phyloP scores from a whole-genome alignment of 768 basidiomycete genomes.

The Rhodotorula toruloides region DNA sequence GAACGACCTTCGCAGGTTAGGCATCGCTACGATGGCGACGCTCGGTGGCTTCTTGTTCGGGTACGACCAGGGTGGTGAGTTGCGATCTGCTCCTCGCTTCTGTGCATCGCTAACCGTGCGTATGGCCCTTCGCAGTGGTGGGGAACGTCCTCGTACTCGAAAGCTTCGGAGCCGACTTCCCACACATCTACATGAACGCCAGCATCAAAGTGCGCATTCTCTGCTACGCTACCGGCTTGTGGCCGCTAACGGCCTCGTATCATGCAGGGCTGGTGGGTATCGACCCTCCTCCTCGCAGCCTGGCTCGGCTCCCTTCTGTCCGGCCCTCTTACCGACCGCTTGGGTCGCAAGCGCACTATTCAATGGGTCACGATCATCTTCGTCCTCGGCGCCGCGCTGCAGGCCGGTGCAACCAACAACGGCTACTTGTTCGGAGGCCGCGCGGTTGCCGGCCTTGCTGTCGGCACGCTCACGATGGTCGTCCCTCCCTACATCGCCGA shows the following conservation, averaged over 20 bases:
- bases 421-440: neutral
- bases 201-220: neutral
- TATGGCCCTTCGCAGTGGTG: no score
- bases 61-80: conserved; percentile 10
- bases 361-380: neutral
- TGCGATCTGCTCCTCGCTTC: no score
- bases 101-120: no score
- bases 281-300: conserved; percentile 23
- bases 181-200: neutral
- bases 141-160: conserved; percentile 22
- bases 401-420: neutral
- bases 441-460: conserved; percentile 39
- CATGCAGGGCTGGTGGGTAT: conserved; percentile 21
- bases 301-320: conserved; percentile 10
- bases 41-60: neutral
- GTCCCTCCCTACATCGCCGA: conserved; percentile 42
- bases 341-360: conserved; percentile 24
- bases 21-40: neutral
- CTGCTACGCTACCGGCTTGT: neutral
- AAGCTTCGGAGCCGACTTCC: conserved; percentile 21
- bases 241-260: neutral
- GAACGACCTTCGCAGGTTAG: no score
- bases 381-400: neutral
- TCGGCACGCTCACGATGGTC: conserved; percentile 43
- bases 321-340: conserved; percentile 23